These are phyloP conservation scores for Sequoia sempervirens DNA, from an alignment of 75 land plant species.

Conservation along the genomic window DNA sequence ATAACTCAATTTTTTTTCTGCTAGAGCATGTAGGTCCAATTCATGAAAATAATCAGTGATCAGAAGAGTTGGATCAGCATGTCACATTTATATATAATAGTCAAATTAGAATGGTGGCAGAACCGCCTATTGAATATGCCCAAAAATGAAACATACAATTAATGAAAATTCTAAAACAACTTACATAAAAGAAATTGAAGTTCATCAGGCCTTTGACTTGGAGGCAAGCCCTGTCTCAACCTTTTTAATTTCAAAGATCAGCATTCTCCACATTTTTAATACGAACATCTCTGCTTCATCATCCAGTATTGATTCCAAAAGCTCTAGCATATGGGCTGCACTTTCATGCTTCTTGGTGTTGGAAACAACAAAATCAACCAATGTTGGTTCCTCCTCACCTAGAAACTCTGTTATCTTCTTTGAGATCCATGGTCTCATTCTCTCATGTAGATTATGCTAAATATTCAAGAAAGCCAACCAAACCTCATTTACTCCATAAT, in stretches of 20 bases:
- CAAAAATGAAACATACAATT: conserved; percentile 6
- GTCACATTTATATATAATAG: conserved; percentile 3
- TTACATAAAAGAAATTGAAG: conserved; percentile 8
- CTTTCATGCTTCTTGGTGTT: conserved; percentile 81
- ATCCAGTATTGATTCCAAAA: conserved; percentile 78
- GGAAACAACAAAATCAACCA: conserved; percentile 92
- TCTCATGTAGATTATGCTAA: conserved; percentile 89
- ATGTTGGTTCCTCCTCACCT: conserved; percentile 90
- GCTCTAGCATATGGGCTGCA: conserved; percentile 82
- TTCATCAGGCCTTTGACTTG: conserved; percentile 31
- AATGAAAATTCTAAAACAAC: background rate
- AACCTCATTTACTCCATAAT: background rate
- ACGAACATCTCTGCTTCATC: conserved; percentile 99
- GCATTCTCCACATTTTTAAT: conserved; percentile 99
- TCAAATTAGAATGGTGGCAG: background rate
- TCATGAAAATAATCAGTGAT: conserved; percentile 3
- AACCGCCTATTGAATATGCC: background rate
- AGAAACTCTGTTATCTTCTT: conserved; percentile 97
- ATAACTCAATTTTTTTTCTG: conserved; percentile 3
- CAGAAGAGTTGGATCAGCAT: background rate
- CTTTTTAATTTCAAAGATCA: conserved; percentile 97
- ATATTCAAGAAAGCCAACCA: background rate
- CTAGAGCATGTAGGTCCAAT: background rate
- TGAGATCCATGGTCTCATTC: conserved; percentile 98
- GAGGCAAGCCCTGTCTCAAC: conserved; percentile 83